A percentile compares a stretch with the other conserved stretches of the same genome.
Conservation (phyloP, 805 yeast species). For the Candida ipomoeae region DNA sequence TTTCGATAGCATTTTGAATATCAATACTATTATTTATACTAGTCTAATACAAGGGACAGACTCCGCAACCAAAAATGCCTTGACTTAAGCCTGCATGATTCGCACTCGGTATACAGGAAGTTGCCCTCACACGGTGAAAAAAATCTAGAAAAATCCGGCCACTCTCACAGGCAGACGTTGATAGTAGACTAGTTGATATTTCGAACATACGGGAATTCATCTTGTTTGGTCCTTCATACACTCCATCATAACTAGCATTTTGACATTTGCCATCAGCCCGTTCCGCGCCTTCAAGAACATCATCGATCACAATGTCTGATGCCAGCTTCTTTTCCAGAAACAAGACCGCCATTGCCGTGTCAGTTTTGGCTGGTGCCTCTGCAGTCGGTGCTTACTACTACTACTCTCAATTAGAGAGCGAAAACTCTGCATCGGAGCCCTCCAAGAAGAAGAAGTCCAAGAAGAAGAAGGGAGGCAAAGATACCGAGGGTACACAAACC, state of each 20-base stretch:
- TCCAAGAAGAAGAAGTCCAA: conserved; percentile 35
- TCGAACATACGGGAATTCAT: neutral
- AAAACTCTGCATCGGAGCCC: conserved; percentile 16
- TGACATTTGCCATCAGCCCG: neutral
- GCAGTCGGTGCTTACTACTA: conserved; percentile 61
- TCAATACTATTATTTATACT: neutral
- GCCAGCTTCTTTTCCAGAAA: conserved; percentile 44
- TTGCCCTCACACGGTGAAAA: conserved; percentile 5
- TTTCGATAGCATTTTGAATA: too few relatives aligned
- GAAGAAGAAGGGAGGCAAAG: conserved; percentile 44
- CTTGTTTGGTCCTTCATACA: neutral
- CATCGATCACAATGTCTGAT: conserved; percentile 15
- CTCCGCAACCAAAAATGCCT: neutral
- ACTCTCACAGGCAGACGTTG: neutral
- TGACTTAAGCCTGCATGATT: neutral
- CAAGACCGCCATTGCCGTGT: conserved; percentile 59
- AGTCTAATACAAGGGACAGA: neutral
- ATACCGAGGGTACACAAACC: conserved; percentile 10
- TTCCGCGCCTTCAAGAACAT: neutral
- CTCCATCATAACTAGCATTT: neutral
- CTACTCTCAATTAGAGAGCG: conserved; percentile 28
- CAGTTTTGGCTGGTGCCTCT: conserved; percentile 60
- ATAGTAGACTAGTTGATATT: neutral
- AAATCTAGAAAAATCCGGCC: conserved; percentile 5
- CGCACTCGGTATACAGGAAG: neutral